Evolutionary conservation across 164 flowering plant species (phyloP).

Genomic region (Protea cynaroides): DNA sequence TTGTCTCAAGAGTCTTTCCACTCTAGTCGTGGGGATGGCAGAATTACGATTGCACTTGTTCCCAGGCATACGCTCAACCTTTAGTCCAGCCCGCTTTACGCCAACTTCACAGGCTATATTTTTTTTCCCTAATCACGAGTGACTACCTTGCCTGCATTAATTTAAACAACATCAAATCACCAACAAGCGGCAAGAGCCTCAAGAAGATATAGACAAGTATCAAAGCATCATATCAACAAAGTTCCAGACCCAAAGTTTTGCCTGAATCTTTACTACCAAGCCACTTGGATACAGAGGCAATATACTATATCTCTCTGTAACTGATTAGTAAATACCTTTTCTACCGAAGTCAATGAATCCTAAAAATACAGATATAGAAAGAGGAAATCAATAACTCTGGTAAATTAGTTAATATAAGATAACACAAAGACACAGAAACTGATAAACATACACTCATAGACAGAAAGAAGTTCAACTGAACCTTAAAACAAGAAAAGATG

Average conservation of each 20-base stretch:
- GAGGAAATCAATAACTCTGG: background rate
- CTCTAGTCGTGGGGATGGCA: constrained; percentile 13
- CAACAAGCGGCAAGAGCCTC: background rate
- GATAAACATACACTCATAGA: background rate
- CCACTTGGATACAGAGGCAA: background rate
- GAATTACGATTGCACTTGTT: constrained; percentile 23
- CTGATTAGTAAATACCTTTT: background rate
- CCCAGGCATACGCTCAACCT: constrained; percentile 24
- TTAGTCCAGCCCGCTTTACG: background rate
- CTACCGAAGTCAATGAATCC: background rate
- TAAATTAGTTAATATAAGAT: background rate
- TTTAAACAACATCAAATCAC: background rate
- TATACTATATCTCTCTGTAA: background rate
- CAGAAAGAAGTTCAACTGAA: background rate
- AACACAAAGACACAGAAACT: too few species aligned
- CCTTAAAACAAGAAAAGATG: too few species aligned
- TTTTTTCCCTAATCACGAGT: background rate
- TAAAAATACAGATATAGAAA: background rate
- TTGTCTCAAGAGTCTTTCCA: constrained; percentile 30
- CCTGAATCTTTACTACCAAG: background rate
- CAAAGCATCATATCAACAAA: background rate
- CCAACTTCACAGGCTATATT: background rate
- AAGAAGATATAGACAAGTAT: background rate
- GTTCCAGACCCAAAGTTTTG: background rate
- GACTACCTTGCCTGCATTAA: background rate